A percentile compares a stretch with the other conserved stretches of the same genome.
Evolutionary conservation across 2,329 filamentous ascomycete species (phyloP).

Genomic region (Magnaporthales sp.): DNA sequence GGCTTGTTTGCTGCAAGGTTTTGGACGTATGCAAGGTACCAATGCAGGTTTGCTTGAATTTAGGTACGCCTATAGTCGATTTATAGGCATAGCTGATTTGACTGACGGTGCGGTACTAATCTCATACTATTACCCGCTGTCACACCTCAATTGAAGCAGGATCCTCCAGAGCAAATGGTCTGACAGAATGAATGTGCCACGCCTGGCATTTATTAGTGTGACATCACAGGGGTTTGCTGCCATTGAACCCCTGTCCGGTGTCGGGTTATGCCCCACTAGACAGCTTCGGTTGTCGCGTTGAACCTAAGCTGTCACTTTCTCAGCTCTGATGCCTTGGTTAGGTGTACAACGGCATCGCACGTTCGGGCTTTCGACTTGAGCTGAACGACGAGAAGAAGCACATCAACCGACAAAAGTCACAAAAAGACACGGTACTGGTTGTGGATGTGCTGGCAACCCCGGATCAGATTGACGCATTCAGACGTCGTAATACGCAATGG

Average conservation of each 20-base stretch:
- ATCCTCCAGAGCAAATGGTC: not conserved
- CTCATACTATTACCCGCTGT: not conserved
- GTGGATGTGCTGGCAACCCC: not conserved
- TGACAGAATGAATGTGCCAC: not conserved
- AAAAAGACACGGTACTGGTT: not conserved
- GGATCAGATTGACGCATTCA: not conserved
- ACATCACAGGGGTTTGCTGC: constrained; percentile 6
- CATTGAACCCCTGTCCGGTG: not conserved
- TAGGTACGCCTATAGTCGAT: not conserved
- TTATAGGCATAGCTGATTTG: not conserved
- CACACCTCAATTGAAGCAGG: not conserved
- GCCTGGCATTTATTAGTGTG: not conserved
- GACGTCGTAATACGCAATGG: constrained; percentile 26
- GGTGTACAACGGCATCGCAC: too few relatives aligned
- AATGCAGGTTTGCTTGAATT: not conserved
- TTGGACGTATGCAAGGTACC: not conserved
- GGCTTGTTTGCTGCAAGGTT: not conserved
- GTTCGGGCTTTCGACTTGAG: not conserved
- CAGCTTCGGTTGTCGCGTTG: not conserved
- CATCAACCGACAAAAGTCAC: not conserved
- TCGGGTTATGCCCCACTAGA: not conserved
- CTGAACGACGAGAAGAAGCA: not conserved
- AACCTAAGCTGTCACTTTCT: not conserved
- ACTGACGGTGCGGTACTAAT: not conserved
- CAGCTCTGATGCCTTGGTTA: not conserved